These are phyloP conservation scores for Hypoxylon sp. DNA, from an alignment of 2,329 filamentous ascomycete genomes.

Conservation along the genomic window DNA sequence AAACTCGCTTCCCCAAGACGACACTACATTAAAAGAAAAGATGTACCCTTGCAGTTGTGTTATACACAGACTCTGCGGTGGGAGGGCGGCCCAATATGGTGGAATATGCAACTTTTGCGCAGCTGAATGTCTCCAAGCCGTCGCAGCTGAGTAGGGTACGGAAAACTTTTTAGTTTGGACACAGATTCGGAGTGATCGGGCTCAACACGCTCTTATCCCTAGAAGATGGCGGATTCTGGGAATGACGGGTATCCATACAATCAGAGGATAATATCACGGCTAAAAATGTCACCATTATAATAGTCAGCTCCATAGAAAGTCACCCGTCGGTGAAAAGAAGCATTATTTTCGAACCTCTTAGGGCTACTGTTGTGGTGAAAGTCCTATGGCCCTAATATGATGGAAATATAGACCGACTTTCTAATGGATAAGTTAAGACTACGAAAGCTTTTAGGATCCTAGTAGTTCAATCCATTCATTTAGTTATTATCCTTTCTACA, in stretches of 20 bases:
- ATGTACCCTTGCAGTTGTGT: neutral
- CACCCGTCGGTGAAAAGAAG: neutral
- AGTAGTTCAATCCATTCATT: too few relatives aligned
- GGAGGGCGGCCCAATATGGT: neutral
- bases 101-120: neutral
- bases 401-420: too few relatives aligned
- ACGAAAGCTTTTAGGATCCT: too few relatives aligned
- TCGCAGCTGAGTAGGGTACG: neutral
- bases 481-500: too few relatives aligned
- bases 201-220: neutral
- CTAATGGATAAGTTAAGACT: too few relatives aligned
- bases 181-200: neutral
- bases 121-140: neutral
- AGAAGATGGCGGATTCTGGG: neutral
- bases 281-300: neutral
- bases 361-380: too few relatives aligned
- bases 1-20: neutral
- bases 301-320: neutral
- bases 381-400: too few relatives aligned
- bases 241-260: too few relatives aligned
- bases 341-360: too few relatives aligned
- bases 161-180: neutral
- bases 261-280: neutral
- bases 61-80: neutral
- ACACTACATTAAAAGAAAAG: neutral